A percentile compares a stretch with the other conserved stretches of the same genome.
phyloP scores from a whole-genome alignment of 2,329 filamentous ascomycete species.

The Trichoderma polysporum region DNA sequence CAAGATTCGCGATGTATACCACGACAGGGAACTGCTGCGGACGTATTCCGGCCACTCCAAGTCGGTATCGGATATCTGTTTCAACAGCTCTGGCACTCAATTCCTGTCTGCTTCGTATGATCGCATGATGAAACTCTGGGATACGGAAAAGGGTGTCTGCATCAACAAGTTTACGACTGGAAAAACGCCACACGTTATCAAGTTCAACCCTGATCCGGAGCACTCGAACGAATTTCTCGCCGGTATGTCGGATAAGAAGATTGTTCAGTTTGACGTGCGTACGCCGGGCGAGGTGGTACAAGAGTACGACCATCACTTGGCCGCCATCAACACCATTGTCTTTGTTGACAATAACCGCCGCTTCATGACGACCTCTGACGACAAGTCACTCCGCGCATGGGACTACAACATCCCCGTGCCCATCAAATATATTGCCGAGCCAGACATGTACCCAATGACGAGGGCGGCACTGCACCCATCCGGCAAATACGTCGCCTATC shows the following conservation, averaged over 20 bases:
- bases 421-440: constrained; percentile 97
- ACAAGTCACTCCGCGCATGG: constrained; percentile 94
- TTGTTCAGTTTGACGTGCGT: constrained; percentile 91
- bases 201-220: constrained; percentile 81
- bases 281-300: constrained; percentile 77
- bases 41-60: constrained; percentile 92
- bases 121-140: constrained; percentile 96
- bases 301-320: constrained; percentile 97
- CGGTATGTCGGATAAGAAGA: constrained; percentile 98
- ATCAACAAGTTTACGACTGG: constrained; percentile 86
- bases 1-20: constrained; percentile 94
- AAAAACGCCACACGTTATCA: constrained; percentile 91
- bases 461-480: constrained; percentile 80
- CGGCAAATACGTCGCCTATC: constrained; percentile 92
- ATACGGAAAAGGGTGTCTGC: constrained; percentile 91
- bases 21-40: constrained; percentile 81
- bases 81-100: constrained; percentile 76
- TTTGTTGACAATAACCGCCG: constrained; percentile 93
- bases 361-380: constrained; percentile 97
- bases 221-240: constrained; percentile 87
- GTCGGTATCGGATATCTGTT: constrained; percentile 84
- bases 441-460: constrained; percentile 96
- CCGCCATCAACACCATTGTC: constrained; percentile 95
- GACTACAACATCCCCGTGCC: constrained; percentile 98
- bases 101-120: constrained; percentile 94